Evolutionary conservation across 495 filamentous ascomycete genomes (phyloP).

Genomic region (Podospora australis): DNA sequence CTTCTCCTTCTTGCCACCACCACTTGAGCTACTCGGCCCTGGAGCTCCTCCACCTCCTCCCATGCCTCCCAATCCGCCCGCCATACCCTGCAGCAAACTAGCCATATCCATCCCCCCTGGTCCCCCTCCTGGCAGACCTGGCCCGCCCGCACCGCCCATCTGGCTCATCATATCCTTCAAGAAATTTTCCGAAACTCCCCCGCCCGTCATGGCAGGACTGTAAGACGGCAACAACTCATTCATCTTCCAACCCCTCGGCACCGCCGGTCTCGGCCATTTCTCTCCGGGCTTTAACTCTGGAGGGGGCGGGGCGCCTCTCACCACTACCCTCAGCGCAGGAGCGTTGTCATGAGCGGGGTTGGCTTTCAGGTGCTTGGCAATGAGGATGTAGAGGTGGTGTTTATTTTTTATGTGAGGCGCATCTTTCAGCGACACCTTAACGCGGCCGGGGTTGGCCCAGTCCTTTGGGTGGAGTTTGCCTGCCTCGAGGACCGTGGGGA

Average conservation of each 20-base stretch:
- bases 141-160: conserved; percentile 58
- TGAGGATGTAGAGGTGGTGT: conserved; percentile 74
- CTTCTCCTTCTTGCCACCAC: conserved; percentile 26
- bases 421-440: conserved; percentile 60
- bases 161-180: conserved; percentile 97
- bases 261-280: conserved; percentile 60
- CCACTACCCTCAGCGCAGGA: conserved; percentile 59
- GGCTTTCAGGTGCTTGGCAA: conserved; percentile 63
- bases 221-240: conserved; percentile 76
- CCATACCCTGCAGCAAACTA: conserved; percentile 17
- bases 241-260: conserved; percentile 92
- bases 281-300: conserved; percentile 46
- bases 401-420: conserved; percentile 64
- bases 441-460: conserved; percentile 92
- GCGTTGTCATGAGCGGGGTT: conserved; percentile 69
- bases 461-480: conserved; percentile 91
- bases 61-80: conserved; percentile 16
- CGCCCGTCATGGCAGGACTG: conserved; percentile 80
- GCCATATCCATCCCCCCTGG: conserved; percentile 29
- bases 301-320: conserved; percentile 49
- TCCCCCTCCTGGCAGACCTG: conserved; percentile 23
- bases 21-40: conserved; percentile 12
- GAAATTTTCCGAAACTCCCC: conserved; percentile 92
- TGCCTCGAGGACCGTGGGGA: conserved; percentile 79
- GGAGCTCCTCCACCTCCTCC: conserved; percentile 20